Conservation (phyloP, 768 basidiomycete species). For the Tylopilus sp. region DNA sequence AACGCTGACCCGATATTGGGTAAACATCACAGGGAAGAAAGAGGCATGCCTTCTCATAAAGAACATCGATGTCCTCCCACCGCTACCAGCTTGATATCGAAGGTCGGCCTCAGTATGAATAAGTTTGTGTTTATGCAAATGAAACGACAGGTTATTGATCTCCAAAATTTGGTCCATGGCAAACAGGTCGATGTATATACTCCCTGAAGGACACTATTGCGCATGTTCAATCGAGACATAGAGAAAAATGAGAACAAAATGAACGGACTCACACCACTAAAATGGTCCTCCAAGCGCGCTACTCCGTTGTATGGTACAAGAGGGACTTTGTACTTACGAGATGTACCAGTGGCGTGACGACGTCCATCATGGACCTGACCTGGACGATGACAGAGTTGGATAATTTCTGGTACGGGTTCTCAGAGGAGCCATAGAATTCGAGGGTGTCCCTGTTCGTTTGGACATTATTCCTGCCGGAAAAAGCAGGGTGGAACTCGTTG, state of each 20-base stretch:
- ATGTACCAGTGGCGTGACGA: slow-evolving; percentile 77
- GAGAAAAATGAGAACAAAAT: background rate
- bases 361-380: slow-evolving; percentile 71
- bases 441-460: slow-evolving; percentile 52
- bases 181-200: slow-evolving; percentile 65
- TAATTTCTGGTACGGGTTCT: slow-evolving; percentile 62
- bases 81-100: slow-evolving; percentile 70
- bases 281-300: slow-evolving; percentile 86
- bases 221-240: background rate
- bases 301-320: slow-evolving; percentile 82
- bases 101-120: slow-evolving; percentile 56
- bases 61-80: slow-evolving; percentile 78
- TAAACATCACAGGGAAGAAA: slow-evolving; percentile 73
- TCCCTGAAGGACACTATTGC: slow-evolving; percentile 43
- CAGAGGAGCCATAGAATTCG: slow-evolving; percentile 59
- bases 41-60: slow-evolving; percentile 68
- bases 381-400: slow-evolving; percentile 57
- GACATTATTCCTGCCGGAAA: slow-evolving; percentile 46
- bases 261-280: slow-evolving; percentile 54
- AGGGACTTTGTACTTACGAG: slow-evolving; percentile 70
- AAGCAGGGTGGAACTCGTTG: slow-evolving; percentile 42
- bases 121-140: slow-evolving; percentile 1
- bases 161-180: slow-evolving; percentile 64
- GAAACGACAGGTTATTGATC: slow-evolving; percentile 41
- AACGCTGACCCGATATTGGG: background rate